Evolutionary conservation across 2,329 filamentous ascomycete species (phyloP), one percentile per base, ranked within the genome.

Genomic region (Fusarium buxicola): DNA sequence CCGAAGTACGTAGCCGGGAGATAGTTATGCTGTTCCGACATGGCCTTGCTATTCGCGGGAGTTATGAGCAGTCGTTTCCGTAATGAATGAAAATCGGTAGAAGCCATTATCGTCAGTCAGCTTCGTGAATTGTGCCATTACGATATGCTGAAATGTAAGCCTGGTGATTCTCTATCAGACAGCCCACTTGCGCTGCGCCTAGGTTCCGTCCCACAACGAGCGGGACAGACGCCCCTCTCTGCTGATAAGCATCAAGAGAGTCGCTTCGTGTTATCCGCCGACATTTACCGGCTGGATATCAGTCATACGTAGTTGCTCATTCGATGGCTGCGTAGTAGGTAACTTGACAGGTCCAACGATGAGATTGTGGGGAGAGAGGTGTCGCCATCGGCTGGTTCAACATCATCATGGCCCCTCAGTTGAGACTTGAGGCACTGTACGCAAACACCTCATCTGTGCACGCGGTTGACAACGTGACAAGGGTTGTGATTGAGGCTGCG

Each of bases 191-290:
- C 43, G 53, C 36, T 49, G 39, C 43, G 53, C 36, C 28, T 52
- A 49, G 58, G 47, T 58, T 50, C 54, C 32, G 65, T 69, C 64
- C 66, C 66, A 62, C 66, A 63, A 55, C 41, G 54, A 55, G 65
- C 61, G 59, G 64, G 58, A 69, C 58, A 51, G 35, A 46, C 44
- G 56, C 63, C 64, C 65, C 66, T 69, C 51, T 52, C 47, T 54
- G 18, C 46, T 60, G 66, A 68, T 69, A 69, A 55, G 66, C 57
- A 46, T 64, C 59, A 54, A 51, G 43, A 41, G 38, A 51, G 39
- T 54, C 24, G 12, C 45, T 45, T 46, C 36, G 44, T 48, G 49
- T 52, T 21, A 45, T 55, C 39, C 31, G 40, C 44, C 52, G 51
- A 44, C 38, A 52, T 43, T 62, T 45, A 34, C 51, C 46, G 62